Evolutionary conservation across 1,139 yeast genomes (phyloP).

Genomic region (Geotrichum carabidarum): DNA sequence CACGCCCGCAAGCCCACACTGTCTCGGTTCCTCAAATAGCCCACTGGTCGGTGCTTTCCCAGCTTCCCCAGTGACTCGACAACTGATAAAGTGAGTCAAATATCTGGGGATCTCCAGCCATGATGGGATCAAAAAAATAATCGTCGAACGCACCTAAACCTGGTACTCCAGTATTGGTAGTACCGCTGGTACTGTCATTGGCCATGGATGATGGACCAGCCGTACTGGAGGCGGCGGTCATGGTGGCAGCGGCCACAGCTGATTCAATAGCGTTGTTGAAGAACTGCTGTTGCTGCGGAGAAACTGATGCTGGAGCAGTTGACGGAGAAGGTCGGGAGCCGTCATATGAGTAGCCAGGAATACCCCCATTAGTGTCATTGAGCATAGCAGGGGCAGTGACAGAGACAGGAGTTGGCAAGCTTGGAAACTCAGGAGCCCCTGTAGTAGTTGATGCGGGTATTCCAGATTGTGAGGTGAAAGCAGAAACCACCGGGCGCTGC

Average conservation of each 20-base stretch:
- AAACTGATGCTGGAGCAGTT: not conserved
- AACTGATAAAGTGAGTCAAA: conserved; percentile 5
- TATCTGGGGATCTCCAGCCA: not conserved
- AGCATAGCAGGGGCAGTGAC: no score
- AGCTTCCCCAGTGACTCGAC: not conserved
- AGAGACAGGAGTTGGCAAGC: no score
- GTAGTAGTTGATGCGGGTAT: no score
- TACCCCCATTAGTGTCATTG: not conserved
- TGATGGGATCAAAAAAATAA: not conserved
- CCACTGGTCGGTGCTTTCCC: not conserved
- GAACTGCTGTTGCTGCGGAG: not conserved
- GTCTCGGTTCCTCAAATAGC: not conserved
- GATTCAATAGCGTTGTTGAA: not conserved
- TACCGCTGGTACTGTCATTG: not conserved
- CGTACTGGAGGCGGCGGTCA: not conserved
- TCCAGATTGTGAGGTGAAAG: no score
- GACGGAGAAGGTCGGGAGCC: not conserved
- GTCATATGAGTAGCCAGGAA: no score
- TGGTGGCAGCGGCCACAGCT: not conserved
- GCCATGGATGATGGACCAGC: not conserved
- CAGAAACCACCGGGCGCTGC: no score
- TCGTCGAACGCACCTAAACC: not conserved
- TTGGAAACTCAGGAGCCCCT: no score
- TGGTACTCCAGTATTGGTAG: not conserved
- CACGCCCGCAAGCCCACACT: no score